Base-by-base conservation (phyloP, 2,329 filamentous ascomycete genomes). In the Colletotrichum sp. region DNA sequence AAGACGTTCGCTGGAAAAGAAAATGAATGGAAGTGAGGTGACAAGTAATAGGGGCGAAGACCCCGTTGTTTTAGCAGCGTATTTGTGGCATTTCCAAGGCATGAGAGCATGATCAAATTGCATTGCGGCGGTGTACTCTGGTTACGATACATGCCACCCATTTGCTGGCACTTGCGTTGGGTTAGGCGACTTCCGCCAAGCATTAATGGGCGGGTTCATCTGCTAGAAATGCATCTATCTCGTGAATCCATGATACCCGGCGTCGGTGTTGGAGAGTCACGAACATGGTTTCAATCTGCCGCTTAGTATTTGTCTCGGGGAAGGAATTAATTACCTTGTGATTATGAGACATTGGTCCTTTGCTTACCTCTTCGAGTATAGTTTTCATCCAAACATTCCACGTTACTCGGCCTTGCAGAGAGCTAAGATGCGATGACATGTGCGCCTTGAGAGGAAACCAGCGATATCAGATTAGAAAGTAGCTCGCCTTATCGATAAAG, bases 241-340 rank as follows among this genome's bases (percentile, higher is more conserved):
- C 34, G 64, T 62, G 24, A 66, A 67, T 56, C 61, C 24, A 75
- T 64, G 71, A 77, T 75, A 77, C 66, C 66, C 58, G 64, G 73
- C 68, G 60, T 66, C 43, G 30, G 75, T 68, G 32, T 69, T 66
- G 58, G 65, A 62, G 38, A 43, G 52, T 36, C 34, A 8, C 48
- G 28, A 24, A 24, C 26, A 16, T 15, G 38, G 48, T 60, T 32
- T n/a, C 56, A 60, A n/a, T 32, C 30, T 60, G 56, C 6, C 26
- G 26, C 3, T 30, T 60, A 30, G 1, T 7, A 32, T 60, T 12
- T 6, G n/a, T 21, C 10, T 13, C 2, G n/a, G n/a, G n/a, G n/a
- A 21, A 52, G 43, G 43, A 52, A 52, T 13, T 52, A 52, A 52
- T 13, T 52, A n/a, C 43, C 43, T 21, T 52, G n/a, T 21, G 43